A percentile compares a stretch with the other conserved stretches of the same genome.
These are phyloP conservation scores for Apiospora hydei DNA, from an alignment of 2,329 filamentous ascomycete genomes.

Conservation along the genomic window DNA sequence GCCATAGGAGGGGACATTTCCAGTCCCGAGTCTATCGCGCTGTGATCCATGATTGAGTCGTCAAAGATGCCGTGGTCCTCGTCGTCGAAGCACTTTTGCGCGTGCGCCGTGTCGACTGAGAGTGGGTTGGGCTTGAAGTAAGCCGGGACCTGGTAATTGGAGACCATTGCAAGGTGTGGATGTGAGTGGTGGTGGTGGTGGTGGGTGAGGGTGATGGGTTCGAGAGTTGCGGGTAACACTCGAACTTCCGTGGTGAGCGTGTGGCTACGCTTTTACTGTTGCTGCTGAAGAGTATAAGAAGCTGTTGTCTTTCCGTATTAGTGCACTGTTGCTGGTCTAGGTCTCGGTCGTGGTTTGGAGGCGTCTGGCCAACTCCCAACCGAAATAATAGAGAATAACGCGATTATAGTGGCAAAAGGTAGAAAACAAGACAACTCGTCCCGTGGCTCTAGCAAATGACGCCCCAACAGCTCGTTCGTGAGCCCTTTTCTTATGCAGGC, in stretches of 20 bases:
- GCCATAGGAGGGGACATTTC: slow-evolving; percentile 70
- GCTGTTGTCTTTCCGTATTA: slow-evolving; percentile 20
- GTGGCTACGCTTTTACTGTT: slow-evolving; percentile 5
- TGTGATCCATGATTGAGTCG: slow-evolving; percentile 67
- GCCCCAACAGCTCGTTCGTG: slow-evolving; percentile 16
- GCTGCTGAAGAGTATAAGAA: slow-evolving; percentile 17
- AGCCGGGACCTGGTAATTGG: slow-evolving; percentile 58
- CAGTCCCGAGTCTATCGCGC: slow-evolving; percentile 65
- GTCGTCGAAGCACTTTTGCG: slow-evolving; percentile 67
- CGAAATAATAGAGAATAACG: not conserved
- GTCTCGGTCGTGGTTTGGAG: slow-evolving; percentile 8
- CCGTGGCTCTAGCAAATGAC: slow-evolving; percentile 15
- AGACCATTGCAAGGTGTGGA: slow-evolving; percentile 53
- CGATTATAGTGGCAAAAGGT: slow-evolving; percentile 14
- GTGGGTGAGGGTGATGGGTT: slow-evolving; percentile 28
- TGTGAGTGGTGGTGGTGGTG: slow-evolving; percentile 21
- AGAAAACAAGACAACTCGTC: slow-evolving; percentile 19
- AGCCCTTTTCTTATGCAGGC: not conserved
- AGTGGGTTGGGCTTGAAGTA: slow-evolving; percentile 59
- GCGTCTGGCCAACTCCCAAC: not conserved
- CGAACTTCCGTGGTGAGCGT: slow-evolving; percentile 16
- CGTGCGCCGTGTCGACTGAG: slow-evolving; percentile 60
- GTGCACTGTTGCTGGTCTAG: slow-evolving; percentile 16
- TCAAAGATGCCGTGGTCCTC: slow-evolving; percentile 67
- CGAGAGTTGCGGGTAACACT: slow-evolving; percentile 26